Base-by-base conservation (phyloP, 805 yeast species). In the Huiozyma sinensis region DNA sequence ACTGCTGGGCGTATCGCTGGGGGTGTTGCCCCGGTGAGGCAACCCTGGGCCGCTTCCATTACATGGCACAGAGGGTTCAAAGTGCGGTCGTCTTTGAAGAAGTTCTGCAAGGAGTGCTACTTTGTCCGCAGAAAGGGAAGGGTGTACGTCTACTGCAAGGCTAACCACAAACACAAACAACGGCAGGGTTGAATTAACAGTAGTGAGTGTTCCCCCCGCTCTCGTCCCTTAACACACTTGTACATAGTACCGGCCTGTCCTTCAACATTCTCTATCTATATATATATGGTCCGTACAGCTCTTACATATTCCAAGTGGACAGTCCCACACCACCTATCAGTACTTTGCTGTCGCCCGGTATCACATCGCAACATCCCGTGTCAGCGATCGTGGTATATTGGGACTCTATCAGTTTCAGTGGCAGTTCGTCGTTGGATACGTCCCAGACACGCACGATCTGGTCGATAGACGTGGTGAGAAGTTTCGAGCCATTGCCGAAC, bases 51-150 rank as follows among this genome's bases (percentile, higher is more conserved):
- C 4, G 24, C 24, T 17, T 17, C 24, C 24, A 17, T 17, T 4
- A 17, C 24, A 17, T 17, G 24, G 24, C 24, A 17, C 5, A 77
- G 97, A 64, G 81, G 88, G 4, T 88, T 90, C 74, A 90, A 90
- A 64, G 95, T 88, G 39, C 80, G 90, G 64, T 79, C 97, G 5
- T 77, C 97, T 0, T 95, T 92, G 44, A 89, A 89, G 70, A 92
- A 85, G 70, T 83, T 86, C 66, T 92, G 98, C 64, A 73, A 81
- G 34, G 92, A 86, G 62, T 92, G 98, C 64, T 83, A 82, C 54
- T 76, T 86, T 66, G 96, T 92, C 8, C 83, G 94, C 66, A 82
- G 97, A 66, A 92, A 89, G 67, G 98, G 98, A 36, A 75, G 92
- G 57, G 90, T 89, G 9, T 87, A 86, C 52, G 95, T 92, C 35